Conservation (phyloP, 768 basidiomycete genomes). For the Hemileccinum impolitum region DNA sequence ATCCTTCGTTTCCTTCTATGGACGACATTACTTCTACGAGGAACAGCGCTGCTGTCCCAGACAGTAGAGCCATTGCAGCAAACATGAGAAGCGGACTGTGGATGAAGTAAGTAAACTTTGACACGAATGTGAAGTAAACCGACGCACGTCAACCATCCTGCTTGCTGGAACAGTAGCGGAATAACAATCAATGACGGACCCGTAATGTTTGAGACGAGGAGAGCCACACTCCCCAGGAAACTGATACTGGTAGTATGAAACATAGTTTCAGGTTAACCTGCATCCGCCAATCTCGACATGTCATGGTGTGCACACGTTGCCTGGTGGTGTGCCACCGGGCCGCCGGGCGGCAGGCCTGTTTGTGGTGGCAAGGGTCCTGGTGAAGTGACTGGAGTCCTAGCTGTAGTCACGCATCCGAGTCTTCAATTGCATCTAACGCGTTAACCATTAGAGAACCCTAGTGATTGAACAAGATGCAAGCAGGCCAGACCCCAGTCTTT, state of each 20-base stretch:
- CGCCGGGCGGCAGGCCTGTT: no score
- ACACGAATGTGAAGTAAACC: background rate
- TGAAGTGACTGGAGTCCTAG: no score
- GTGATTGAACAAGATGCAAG: constrained; percentile 20
- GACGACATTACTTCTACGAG: constrained; percentile 23
- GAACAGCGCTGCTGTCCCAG: constrained; percentile 19
- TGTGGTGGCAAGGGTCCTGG: no score
- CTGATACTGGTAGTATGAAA: constrained; percentile 21
- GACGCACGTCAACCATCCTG: constrained; percentile 26
- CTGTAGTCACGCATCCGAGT: no score
- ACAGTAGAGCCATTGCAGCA: constrained; percentile 15
- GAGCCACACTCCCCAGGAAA: constrained; percentile 23
- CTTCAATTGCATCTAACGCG: no score
- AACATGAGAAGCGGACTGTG: constrained; percentile 19
- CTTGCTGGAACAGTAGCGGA: constrained; percentile 22
- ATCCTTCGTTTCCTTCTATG: constrained; percentile 23
- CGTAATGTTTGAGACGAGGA: constrained; percentile 25
- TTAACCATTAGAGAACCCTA: no score
- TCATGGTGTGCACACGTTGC: no score
- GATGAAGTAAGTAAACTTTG: background rate
- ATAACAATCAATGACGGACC: constrained; percentile 22
- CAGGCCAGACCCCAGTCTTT: constrained; percentile 72
- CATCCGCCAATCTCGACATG: no score
- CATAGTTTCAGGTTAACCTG: no score
- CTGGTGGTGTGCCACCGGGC: no score